Evolutionary conservation across 352 stramenopile species (phyloP), one percentile per base, ranked within the genome.

Genomic region (Pythium utonaiense): DNA sequence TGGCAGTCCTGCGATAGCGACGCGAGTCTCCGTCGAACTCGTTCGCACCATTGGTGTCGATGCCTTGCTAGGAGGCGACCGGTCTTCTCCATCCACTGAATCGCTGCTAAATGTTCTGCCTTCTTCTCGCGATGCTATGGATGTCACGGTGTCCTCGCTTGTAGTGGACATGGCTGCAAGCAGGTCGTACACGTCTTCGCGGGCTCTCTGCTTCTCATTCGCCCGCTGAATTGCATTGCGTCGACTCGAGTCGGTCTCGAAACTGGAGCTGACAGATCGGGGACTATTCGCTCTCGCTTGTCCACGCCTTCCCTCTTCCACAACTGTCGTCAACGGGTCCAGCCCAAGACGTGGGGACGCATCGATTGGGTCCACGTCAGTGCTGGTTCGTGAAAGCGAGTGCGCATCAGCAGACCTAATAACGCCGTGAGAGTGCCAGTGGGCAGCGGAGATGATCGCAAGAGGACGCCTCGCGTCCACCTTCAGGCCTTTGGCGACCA

Each of bases 111-210:
- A 22, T 14, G 27, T 30, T 3, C 38, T 52, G 4, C 16, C 44
- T 30, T 55, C 47, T 8, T 63, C 57, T 27, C 57, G 33, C 16
- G 57, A 63, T 3, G 34, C 36, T 19, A 54, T 57, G 9, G 55
- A 62, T 25, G 45, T 49, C 30, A 44, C 30, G 3, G 57, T 63
- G n/a, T 49, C 54, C 34, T 54, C 58, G 33, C 58, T 64, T 8
- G 48, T 56, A 4, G 28, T 42, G 14, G 59, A 66, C 50, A 56
- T 66, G 51, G 59, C 42, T 8, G 51, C 42, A 4, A 63, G 24
- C 34, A 63, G 27, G 12, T 63, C 57, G 47, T 57, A 63, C 16
- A 63, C 47, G 27, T 63, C 57, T 40, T 63, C 57, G 10, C 47
- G 47, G 17, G 57, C 38, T n/a, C 17, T 22, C 12, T 42, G 47